Percentiles rank a stretch among this genome's conserved stretches.
These are phyloP conservation scores for Eucalyptus tenuipes DNA, from an alignment of 345 rosid species.

Conservation along the genomic window DNA sequence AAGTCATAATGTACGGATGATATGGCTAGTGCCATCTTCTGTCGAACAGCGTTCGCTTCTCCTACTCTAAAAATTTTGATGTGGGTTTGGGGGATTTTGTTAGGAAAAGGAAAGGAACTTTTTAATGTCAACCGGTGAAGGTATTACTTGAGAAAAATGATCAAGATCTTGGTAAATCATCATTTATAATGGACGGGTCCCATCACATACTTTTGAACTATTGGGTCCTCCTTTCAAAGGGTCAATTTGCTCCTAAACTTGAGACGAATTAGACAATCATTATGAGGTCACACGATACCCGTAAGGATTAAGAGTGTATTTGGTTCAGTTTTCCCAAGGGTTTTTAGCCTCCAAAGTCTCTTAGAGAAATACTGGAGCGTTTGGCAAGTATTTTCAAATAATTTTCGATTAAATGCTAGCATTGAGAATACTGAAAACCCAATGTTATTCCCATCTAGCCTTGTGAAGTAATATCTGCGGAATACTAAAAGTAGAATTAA, in stretches of 20 bases:
- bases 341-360: no score
- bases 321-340: no score
- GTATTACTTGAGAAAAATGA: not conserved
- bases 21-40: not conserved
- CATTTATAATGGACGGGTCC: not conserved
- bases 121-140: not conserved
- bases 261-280: not conserved
- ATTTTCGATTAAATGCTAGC: no score
- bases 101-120: not conserved
- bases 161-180: not conserved
- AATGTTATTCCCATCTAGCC: no score
- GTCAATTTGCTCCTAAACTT: not conserved
- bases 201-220: not conserved
- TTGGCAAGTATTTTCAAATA: no score
- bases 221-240: not conserved
- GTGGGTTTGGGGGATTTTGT: not conserved
- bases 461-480: no score
- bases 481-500: no score
- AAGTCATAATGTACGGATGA: not conserved
- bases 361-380: no score
- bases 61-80: not conserved
- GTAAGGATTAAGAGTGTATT: accelerated
- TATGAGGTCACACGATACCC: no score
- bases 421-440: no score
- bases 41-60: not conserved